Evolutionary conservation across 306 rosid species (phyloP), one percentile per base, ranked within the genome.

Genomic region (Vigna angularis): DNA sequence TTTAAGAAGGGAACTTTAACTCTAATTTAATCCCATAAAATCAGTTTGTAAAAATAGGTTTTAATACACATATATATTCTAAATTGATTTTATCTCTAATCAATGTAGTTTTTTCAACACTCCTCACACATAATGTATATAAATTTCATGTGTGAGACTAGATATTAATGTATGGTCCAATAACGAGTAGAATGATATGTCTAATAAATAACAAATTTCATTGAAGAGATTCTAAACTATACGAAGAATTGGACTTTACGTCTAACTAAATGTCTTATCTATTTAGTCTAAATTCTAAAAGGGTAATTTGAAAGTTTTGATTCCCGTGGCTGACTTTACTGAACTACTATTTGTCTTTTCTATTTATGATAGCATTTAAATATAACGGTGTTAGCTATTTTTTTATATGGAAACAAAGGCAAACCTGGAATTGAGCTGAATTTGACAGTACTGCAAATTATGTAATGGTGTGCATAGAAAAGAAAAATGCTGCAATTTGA

Each of bases 361-460:
- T 10, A 4, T 76, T 24, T 18, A 52, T 26, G 28, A 26, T 0
- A 26, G 28, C 28, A 26, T 26, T 26, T 26, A 26, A 26, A 26
- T 26, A 26, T 26, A 26, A 26, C 2, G 28, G 28, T 26, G 28
- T 26, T 26, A 26, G 28, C 3, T 2, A 2, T 26, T 26, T 26
- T 26, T 26, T 26, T 26, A 20, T 26, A 26, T 36, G 62, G 79
- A 63, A 69, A 70, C 57, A 15, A 52, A 70, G 36, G 28, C 17
- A 44, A 64, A 18, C 59, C 20, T 18, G 59, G 6, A 53, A 18
- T 15, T 67, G 8, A 52, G 50, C 73, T 40, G 52, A 74, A 17
- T 26, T 32, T 77, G 66, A 72, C 50, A 17, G 57, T 51, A 72
- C 66, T 49, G 50, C 69, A 64, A 64, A 63, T 73, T 59, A 55